These are phyloP conservation scores for Leishmania braziliensis DNA, from an alignment of 208 protist species.

Conservation along the genomic window DNA sequence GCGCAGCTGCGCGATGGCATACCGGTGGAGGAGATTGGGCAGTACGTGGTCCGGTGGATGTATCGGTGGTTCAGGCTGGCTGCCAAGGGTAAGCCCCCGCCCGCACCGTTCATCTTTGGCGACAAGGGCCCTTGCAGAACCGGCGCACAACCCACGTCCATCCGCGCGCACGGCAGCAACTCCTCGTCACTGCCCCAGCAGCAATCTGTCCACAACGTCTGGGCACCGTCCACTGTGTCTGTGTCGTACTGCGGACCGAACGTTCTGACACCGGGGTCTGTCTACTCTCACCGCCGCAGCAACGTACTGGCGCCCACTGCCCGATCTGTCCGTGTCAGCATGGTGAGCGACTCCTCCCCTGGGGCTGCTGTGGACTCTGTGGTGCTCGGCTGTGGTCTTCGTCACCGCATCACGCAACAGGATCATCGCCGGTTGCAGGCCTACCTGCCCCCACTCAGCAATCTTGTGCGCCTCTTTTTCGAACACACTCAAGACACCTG, in stretches of 20 bases:
- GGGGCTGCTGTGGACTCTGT: neutral
- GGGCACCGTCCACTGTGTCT: constrained; percentile 10
- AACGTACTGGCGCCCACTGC: constrained; percentile 22
- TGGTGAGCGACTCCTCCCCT: constrained; percentile 5
- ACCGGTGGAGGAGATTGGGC: constrained; percentile 61
- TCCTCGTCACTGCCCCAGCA: neutral
- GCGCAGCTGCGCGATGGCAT: constrained; percentile 51
- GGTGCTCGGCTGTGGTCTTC: constrained; percentile 14
- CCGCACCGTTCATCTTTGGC: constrained; percentile 21
- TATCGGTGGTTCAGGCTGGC: constrained; percentile 42
- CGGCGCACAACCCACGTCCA: neutral
- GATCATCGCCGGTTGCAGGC: constrained; percentile 30
- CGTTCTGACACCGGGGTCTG: constrained; percentile 26
- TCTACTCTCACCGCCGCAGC: constrained; percentile 27
- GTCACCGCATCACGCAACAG: constrained; percentile 27
- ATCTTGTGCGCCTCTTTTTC: constrained; percentile 54
- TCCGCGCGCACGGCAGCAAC: constrained; percentile 8
- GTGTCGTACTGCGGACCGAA: constrained; percentile 21
- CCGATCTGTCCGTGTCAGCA: constrained; percentile 17
- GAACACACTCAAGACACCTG: constrained; percentile 70
- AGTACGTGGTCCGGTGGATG: constrained; percentile 48
- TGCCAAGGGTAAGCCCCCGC: constrained; percentile 26
- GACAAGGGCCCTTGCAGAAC: neutral
- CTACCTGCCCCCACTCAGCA: constrained; percentile 50
- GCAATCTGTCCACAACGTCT: constrained; percentile 1